Percentiles rank a stretch among this genome's conserved stretches.
Evolutionary conservation across 1,139 yeast genomes (phyloP).

Genomic region (Yamadazyma dushanensis): DNA sequence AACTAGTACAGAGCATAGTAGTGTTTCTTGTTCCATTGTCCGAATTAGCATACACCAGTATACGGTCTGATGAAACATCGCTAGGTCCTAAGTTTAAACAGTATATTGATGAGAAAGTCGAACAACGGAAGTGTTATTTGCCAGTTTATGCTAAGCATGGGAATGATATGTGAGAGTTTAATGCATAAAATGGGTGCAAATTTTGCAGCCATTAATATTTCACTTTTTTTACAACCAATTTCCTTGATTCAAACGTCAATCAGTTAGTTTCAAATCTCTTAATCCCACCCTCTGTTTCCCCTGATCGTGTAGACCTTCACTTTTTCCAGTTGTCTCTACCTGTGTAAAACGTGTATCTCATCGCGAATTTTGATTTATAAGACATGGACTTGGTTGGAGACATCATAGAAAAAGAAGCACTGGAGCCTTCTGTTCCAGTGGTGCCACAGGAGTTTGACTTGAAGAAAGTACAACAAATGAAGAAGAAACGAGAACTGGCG

Average conservation of each 20-base stretch:
- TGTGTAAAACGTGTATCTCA: not conserved
- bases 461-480: slow-evolving; percentile 47
- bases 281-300: not conserved
- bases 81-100: slow-evolving; percentile 22
- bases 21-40: slow-evolving; percentile 30
- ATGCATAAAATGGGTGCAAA: no score
- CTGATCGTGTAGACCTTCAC: no score
- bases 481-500: slow-evolving; percentile 17
- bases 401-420: slow-evolving; percentile 65
- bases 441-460: slow-evolving; percentile 15
- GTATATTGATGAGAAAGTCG: slow-evolving; percentile 22
- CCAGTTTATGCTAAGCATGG: slow-evolving; percentile 20
- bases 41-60: slow-evolving; percentile 22
- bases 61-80: slow-evolving; percentile 7
- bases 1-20: slow-evolving; percentile 21
- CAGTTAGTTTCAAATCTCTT: not conserved
- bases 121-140: slow-evolving; percentile 19
- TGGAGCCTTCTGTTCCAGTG: slow-evolving; percentile 34
- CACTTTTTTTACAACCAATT: no score
- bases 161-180: not conserved
- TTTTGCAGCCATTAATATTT: no score
- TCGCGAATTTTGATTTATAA: slow-evolving; percentile 2
- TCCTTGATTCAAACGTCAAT: no score
- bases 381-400: slow-evolving; percentile 73
- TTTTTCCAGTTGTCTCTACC: no score